phyloP scores from a whole-genome alignment of 352 stramenopile species.

The Pythium chondricola region DNA sequence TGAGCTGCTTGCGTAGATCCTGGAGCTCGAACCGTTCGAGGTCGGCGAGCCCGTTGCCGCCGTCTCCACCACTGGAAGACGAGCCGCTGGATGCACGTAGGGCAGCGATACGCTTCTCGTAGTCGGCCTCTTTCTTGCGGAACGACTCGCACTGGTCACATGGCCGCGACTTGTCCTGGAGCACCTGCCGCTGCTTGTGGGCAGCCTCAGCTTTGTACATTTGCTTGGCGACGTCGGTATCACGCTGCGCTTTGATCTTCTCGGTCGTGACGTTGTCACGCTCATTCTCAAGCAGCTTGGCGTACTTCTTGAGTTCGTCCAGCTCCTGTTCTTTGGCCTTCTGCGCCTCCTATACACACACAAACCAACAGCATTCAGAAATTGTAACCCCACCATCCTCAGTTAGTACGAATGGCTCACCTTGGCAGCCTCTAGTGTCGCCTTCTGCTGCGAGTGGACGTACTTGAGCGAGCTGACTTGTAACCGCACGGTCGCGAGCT shows the following conservation, averaged over 20 bases:
- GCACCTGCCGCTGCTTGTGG: constrained; percentile 44
- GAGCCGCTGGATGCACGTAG: constrained; percentile 20
- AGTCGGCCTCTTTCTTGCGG: constrained; percentile 44
- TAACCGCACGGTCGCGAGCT: constrained; percentile 58
- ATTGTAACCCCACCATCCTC: constrained; percentile 1
- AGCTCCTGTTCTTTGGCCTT: constrained; percentile 58
- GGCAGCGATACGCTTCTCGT: constrained; percentile 35
- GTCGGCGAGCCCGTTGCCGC: constrained; percentile 38
- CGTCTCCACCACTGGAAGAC: constrained; percentile 7
- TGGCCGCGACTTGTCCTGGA: constrained; percentile 43
- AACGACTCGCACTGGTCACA: constrained; percentile 55
- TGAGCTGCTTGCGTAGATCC: constrained; percentile 79
- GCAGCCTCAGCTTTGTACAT: constrained; percentile 49
- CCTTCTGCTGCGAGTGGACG: constrained; percentile 77
- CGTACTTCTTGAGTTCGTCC: constrained; percentile 56
- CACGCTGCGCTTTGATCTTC: constrained; percentile 45
- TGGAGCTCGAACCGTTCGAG: constrained; percentile 75
- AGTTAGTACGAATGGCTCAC: constrained; percentile 16
- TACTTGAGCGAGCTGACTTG: constrained; percentile 67
- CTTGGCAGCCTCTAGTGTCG: constrained; percentile 57
- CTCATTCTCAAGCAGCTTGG: constrained; percentile 47
- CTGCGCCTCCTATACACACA: constrained; percentile 32
- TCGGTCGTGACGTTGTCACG: constrained; percentile 44
- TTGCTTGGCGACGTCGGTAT: constrained; percentile 59
- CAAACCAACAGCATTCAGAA: neutral